Evolutionary conservation across 805 yeast species (phyloP).

Genomic region (Wickerhamomyces ciferrii): DNA sequence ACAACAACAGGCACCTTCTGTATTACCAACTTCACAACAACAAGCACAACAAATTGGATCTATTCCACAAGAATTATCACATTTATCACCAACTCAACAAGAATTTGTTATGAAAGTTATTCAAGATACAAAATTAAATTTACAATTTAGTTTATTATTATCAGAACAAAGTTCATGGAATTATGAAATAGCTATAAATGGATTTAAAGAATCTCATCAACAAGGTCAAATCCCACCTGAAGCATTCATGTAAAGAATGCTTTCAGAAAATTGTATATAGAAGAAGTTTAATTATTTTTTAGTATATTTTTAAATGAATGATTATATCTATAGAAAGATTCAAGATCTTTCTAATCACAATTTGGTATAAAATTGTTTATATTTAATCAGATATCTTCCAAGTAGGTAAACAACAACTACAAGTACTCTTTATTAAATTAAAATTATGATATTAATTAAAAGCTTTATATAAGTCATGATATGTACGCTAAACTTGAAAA

Average conservation of each 20-base stretch:
- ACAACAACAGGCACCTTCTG: neutral
- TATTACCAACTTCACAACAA: conserved; percentile 4
- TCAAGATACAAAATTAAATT: conserved; percentile 66
- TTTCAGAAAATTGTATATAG: neutral
- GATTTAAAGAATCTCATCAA: conserved; percentile 58
- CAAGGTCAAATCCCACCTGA: conserved; percentile 23
- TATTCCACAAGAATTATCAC: conserved; percentile 22
- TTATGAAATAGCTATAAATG: conserved; percentile 58
- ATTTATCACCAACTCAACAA: conserved; percentile 61
- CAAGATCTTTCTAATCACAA: too few species aligned
- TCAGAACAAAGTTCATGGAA: conserved; percentile 89
- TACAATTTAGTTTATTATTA: conserved; percentile 77
- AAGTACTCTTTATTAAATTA: too few species aligned
- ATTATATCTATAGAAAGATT: too few species aligned
- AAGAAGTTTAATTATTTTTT: too few species aligned
- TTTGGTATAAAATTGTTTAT: too few species aligned
- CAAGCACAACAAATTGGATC: conserved; percentile 4
- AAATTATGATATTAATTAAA: too few species aligned
- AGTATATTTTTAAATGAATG: too few species aligned
- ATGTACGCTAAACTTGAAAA: too few species aligned
- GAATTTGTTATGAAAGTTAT: conserved; percentile 61
- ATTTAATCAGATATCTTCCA: too few species aligned
- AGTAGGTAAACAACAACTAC: too few species aligned
- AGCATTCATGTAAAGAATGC: conserved; percentile 10
- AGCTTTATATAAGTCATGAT: too few species aligned